phyloP scores from a whole-genome alignment of 2,329 filamentous ascomycete genomes.

The Xylariaceae sp. region DNA sequence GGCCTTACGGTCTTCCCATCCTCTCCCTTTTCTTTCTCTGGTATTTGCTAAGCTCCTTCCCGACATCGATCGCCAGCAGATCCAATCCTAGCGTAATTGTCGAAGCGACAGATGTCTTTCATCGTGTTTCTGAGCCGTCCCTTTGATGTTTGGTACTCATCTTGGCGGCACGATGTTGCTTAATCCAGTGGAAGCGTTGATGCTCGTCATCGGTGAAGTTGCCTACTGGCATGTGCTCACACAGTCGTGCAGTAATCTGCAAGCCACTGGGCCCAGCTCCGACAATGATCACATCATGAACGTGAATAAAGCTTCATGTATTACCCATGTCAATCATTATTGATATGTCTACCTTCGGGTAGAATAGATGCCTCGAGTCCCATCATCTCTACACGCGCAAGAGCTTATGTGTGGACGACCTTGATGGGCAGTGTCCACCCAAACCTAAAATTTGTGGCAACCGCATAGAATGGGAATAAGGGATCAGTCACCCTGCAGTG shows the following conservation, averaged over 20 bases:
- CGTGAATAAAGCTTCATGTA: slow-evolving; percentile 36
- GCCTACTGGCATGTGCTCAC: slow-evolving; percentile 75
- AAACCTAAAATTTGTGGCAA: too few species aligned
- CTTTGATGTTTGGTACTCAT: slow-evolving; percentile 63
- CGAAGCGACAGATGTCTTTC: slow-evolving; percentile 40
- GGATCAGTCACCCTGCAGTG: too few species aligned
- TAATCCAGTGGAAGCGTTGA: slow-evolving; percentile 80
- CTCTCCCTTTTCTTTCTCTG: slow-evolving; percentile 67
- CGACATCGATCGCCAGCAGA: slow-evolving; percentile 76
- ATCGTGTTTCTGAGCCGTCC: slow-evolving; percentile 46
- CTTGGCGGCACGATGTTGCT: slow-evolving; percentile 63
- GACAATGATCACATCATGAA: slow-evolving; percentile 74
- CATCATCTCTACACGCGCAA: slow-evolving; percentile 4
- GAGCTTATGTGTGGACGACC: slow-evolving; percentile 7
- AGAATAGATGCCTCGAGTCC: background rate
- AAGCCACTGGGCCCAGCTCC: slow-evolving; percentile 79
- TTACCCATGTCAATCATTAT: slow-evolving; percentile 21
- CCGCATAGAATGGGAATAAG: too few species aligned
- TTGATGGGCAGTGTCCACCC: too few species aligned
- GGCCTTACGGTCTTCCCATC: slow-evolving; percentile 52
- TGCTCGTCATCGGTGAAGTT: slow-evolving; percentile 87
- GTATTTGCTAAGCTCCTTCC: slow-evolving; percentile 82
- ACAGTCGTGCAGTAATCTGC: slow-evolving; percentile 73
- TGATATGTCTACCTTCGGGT: background rate
- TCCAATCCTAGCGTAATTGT: slow-evolving; percentile 34